phyloP scores from a whole-genome alignment of 2,329 filamentous ascomycete genomes.

The Metarhizium sp. region DNA sequence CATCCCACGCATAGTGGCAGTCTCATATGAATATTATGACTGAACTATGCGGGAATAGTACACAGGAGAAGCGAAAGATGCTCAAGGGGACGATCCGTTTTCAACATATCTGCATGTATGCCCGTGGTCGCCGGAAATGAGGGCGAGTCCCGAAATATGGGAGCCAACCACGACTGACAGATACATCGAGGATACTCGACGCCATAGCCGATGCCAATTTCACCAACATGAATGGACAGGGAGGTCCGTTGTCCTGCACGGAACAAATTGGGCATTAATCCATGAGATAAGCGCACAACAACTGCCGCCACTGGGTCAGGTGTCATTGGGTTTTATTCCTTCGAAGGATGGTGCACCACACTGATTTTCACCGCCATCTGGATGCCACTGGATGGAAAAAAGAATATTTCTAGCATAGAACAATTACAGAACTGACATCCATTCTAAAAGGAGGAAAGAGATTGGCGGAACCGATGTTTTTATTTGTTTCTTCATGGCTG shows the following conservation, averaged over 20 bases:
- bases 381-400: no score
- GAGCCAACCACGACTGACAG: background rate
- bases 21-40: background rate
- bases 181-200: background rate
- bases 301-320: background rate
- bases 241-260: background rate
- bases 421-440: no score
- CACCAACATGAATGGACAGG: no score
- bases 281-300: background rate
- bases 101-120: background rate
- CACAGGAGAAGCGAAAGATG: background rate
- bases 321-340: background rate
- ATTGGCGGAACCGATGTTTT: no score
- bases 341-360: background rate
- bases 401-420: no score
- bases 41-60: background rate
- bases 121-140: background rate
- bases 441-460: no score
- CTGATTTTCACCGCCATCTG: background rate
- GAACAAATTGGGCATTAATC: background rate
- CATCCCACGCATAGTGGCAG: no score
- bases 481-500: no score
- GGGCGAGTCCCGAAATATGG: background rate
- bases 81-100: no score
- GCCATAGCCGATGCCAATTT: no score